A percentile compares a stretch with the other conserved stretches of the same genome.
phyloP scores from a whole-genome alignment of 2,329 filamentous ascomycete genomes.

The Aspergillus tubingensis region DNA sequence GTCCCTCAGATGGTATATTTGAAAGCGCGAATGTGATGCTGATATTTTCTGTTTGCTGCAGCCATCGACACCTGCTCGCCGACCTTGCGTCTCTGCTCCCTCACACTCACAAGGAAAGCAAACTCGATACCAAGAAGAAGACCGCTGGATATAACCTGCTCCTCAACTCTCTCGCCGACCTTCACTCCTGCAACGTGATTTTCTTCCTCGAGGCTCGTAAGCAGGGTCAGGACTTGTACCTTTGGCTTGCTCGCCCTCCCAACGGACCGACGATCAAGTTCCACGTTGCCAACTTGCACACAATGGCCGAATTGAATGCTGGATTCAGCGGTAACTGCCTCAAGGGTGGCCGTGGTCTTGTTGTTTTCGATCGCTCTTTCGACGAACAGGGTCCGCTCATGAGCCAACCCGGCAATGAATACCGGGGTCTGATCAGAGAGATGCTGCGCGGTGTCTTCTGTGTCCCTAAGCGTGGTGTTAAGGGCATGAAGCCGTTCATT shows the following conservation, averaged over 20 bases:
- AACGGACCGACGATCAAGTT: constrained; percentile 73
- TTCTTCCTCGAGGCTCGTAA: constrained; percentile 96
- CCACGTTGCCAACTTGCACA: constrained; percentile 68
- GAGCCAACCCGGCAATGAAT: constrained; percentile 55
- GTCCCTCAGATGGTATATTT: background rate
- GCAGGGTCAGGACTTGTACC: constrained; percentile 82
- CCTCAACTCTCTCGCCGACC: constrained; percentile 73
- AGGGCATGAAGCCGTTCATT: constrained; percentile 92
- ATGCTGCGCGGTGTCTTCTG: constrained; percentile 88
- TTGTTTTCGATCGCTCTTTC: constrained; percentile 89
- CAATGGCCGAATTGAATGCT: constrained; percentile 86
- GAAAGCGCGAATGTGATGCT: background rate
- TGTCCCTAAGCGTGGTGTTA: constrained; percentile 76
- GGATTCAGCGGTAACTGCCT: constrained; percentile 91
- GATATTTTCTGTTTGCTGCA: constrained; percentile 38
- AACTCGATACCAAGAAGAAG: constrained; percentile 91
- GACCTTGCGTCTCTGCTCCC: constrained; percentile 87
- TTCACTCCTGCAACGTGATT: constrained; percentile 93
- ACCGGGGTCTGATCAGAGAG: constrained; percentile 67
- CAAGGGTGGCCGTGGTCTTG: constrained; percentile 85
- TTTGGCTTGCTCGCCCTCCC: constrained; percentile 89
- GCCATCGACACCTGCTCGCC: constrained; percentile 89
- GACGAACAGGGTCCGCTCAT: constrained; percentile 74
- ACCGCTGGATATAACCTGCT: constrained; percentile 62
- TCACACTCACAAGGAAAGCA: constrained; percentile 90